Evolutionary conservation across 805 yeast genomes (phyloP), one percentile per base, ranked within the genome.

Genomic region (Candida hispaniensis): DNA sequence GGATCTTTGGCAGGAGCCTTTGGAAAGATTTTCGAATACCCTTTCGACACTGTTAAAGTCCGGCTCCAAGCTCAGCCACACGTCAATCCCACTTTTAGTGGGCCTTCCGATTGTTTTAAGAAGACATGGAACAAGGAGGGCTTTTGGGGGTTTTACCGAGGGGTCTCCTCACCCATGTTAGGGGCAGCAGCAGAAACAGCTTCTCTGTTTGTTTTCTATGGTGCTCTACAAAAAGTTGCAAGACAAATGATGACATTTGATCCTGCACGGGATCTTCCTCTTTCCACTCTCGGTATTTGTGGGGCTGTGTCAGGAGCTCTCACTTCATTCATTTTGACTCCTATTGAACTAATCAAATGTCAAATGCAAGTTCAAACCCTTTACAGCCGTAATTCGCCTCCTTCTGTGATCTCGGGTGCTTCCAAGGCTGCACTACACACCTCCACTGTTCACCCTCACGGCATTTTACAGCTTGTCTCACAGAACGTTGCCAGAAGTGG

Each of bases 121-220:
- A 60, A 70, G 42, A 80, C 93, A 0, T 67, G 72, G 40, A 43
- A 44, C 2, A 63, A 67, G 14, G 96, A 86, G 51, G 96, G 96
- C 0, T 36, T 78, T 14, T 50, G 59, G 26, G 94, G 95, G 3
- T 79, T 86, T 47, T 86, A 80, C 51, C 72, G 73, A 42, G 75
- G 98, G 1, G 54, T 88, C 5, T 57, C 73, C 8, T 80, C 93
- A 0, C 97, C 97, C 0, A 58, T 86, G 29, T 51, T 79, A 14
- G 96, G 96, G 1, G 94, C 96, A 0, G 78, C 93, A n/a, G 63
- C 81, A 30, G 97, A 88, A 54, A 79, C 76, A 38, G 85, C 94
- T 3, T 73, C 78, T 2, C 59, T 88, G 6, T 88, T 88, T 50
- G 66, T 78, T 35, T 42, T 56, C 5, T 44, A 53, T 23, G 42